phyloP scores from a whole-genome alignment of 108 stramenopile genomes.

The Tribonema minus region DNA sequence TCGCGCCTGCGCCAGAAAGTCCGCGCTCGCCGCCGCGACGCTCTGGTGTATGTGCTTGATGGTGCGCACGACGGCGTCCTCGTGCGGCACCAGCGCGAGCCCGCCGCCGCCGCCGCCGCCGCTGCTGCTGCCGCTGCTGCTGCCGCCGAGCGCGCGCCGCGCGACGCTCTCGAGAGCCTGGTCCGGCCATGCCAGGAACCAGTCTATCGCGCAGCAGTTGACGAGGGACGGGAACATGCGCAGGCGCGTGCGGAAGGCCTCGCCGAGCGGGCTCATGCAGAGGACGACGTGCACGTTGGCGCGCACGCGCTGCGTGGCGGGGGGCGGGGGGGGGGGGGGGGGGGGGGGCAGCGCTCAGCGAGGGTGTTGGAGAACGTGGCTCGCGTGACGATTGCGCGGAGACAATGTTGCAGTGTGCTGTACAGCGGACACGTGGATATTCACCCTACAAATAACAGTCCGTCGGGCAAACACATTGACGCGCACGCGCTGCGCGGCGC shows the following conservation, averaged over 20 bases:
- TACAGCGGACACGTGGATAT: no score
- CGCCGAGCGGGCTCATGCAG: conserved; percentile 59
- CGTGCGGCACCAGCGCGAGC: no score
- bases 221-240: conserved; percentile 61
- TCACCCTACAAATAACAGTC: no score
- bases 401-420: no score
- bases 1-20: conserved; percentile 42
- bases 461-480: no score
- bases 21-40: conserved; percentile 27
- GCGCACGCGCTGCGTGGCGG: conserved; percentile 45
- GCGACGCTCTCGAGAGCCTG: no score
- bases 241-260: conserved; percentile 58
- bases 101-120: no score
- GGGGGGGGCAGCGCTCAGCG: no score
- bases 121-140: conserved; percentile 57
- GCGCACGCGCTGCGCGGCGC: no score
- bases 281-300: conserved; percentile 60
- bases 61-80: neutral
- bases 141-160: conserved; percentile 67
- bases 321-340: neutral
- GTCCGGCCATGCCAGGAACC: conserved; percentile 64
- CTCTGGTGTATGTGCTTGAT: conserved; percentile 50
- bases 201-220: conserved; percentile 66
- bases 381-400: no score
- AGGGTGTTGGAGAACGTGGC: neutral